phyloP scores from a whole-genome alignment of 441 rosid genomes.

The Metrosideros polymorpha region DNA sequence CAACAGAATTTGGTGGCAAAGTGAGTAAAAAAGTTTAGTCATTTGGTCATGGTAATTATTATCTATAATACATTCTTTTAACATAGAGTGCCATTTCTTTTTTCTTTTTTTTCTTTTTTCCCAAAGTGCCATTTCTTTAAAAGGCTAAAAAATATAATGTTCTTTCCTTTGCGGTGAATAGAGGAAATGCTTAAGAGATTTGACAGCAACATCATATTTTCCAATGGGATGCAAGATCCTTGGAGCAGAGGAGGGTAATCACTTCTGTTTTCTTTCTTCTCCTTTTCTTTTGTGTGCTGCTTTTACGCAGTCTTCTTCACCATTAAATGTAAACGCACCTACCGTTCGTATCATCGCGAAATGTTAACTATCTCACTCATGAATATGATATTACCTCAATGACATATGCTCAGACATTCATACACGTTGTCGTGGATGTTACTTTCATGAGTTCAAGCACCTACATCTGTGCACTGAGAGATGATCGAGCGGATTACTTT shows the following conservation, averaged over 20 bases:
- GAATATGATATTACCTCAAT: not conserved
- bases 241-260: constrained; percentile 68
- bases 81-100: no score
- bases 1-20: constrained; percentile 61
- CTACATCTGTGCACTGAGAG: not conserved
- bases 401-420: not conserved
- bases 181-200: constrained; percentile 43
- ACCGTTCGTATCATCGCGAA: not conserved
- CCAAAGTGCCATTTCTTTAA: no score
- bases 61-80: no score
- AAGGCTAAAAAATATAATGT: not conserved
- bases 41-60: no score
- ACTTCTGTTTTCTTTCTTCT: not conserved
- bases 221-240: constrained; percentile 70
- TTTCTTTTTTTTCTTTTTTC: no score
- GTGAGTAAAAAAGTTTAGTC: constrained; percentile 13
- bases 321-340: not conserved
- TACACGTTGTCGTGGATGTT: not conserved
- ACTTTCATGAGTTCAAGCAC: not conserved
- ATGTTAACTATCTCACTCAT: not conserved
- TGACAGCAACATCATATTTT: constrained; percentile 59
- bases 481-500: not conserved
- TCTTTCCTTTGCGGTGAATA: constrained; percentile 23
- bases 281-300: not conserved
- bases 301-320: not conserved